Base-by-base conservation (phyloP, 140 eudicot species). In the Ambrosia hybrid region DNA sequence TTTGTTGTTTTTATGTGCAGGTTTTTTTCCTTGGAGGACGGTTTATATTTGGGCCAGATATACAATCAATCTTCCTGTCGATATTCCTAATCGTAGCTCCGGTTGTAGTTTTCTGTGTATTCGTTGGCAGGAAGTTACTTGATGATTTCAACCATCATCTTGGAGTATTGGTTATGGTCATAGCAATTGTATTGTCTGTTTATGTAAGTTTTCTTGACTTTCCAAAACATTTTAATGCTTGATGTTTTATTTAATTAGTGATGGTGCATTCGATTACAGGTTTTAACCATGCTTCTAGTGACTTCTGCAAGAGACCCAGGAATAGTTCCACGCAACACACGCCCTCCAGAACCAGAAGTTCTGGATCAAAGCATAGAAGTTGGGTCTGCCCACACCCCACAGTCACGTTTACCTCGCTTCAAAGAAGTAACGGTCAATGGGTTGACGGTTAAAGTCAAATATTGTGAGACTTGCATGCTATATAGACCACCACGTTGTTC, bases 401-500 rank as follows among this genome's bases (percentile, higher is more conserved):
- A 57, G 43, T 55, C 74, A 57, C 95, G 81, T 52, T 76, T 85
- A 76, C 97, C 97, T 62, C 91, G 91, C 60, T 57, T 80, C 62
- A 90, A 83, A 75, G 91, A 87, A 61, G 86, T 90, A 21, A 37
- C 39, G 3, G 81, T 87, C 63, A 90, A 90, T 45, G 97, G 97
- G 46, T 59, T 79, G 68, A 85, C 76, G 1, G 89, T 90, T 71
- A 87, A 78, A 77, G 79, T 88, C 79, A 90, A 87, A 73, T 90
- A 90, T 46, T 90, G 97, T 51, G 91, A 90, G 65, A 90, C 97
- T 37, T 90, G 97, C 85, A 87, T 81, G 97, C 86, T 90, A 51
- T 87, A 90, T 63, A 79, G 97, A 63, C 92, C 97, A 36, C 97
- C 95, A 30, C 97, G 97, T 6, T 90, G 97, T 79, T 90, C 96